Percentiles rank a stretch among this genome's conserved stretches.
phyloP scores from a whole-genome alignment of 2,329 filamentous ascomycete genomes.

The Emergomyces africanus region DNA sequence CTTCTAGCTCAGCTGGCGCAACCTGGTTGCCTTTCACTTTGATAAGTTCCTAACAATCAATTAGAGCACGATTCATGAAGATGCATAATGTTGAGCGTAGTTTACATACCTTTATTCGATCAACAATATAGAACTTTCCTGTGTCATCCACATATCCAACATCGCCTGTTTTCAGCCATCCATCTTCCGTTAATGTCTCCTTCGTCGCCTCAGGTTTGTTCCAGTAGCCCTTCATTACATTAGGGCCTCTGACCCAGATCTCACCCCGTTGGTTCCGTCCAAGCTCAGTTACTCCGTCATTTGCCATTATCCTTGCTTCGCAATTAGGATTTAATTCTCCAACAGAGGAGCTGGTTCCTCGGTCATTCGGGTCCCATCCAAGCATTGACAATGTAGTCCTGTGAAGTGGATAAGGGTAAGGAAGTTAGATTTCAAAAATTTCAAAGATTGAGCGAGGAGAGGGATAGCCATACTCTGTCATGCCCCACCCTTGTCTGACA shows the following conservation, averaged over 20 bases:
- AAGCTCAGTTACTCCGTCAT: slow-evolving; percentile 35
- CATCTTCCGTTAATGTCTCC: slow-evolving; percentile 48
- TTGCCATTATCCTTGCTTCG: slow-evolving; percentile 52
- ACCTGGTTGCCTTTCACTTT: slow-evolving; percentile 52
- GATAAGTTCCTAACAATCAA: slow-evolving; percentile 39
- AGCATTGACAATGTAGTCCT: slow-evolving; percentile 55
- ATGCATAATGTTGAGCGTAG: not conserved
- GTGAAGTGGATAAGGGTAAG: not conserved
- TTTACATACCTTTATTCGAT: slow-evolving; percentile 53
- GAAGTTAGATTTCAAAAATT: not conserved
- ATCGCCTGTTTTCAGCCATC: slow-evolving; percentile 62
- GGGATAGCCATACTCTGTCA: slow-evolving; percentile 53
- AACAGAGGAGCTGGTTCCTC: slow-evolving; percentile 38
- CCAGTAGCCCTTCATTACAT: slow-evolving; percentile 68
- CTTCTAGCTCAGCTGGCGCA: slow-evolving; percentile 48
- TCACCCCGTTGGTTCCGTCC: slow-evolving; percentile 50
- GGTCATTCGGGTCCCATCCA: slow-evolving; percentile 47
- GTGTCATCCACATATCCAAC: slow-evolving; percentile 49
- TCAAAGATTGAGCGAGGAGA: not conserved
- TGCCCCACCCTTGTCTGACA: slow-evolving; percentile 67
- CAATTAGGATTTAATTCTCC: slow-evolving; percentile 59
- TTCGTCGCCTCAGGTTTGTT: slow-evolving; percentile 53
- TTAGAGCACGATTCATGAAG: not conserved
- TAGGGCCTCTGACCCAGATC: slow-evolving; percentile 60
- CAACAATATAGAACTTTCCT: slow-evolving; percentile 53